Evolutionary conservation across 345 rosid genomes (phyloP), one percentile per base, ranked within the genome.

Genomic region (Gossypium stocksii): DNA sequence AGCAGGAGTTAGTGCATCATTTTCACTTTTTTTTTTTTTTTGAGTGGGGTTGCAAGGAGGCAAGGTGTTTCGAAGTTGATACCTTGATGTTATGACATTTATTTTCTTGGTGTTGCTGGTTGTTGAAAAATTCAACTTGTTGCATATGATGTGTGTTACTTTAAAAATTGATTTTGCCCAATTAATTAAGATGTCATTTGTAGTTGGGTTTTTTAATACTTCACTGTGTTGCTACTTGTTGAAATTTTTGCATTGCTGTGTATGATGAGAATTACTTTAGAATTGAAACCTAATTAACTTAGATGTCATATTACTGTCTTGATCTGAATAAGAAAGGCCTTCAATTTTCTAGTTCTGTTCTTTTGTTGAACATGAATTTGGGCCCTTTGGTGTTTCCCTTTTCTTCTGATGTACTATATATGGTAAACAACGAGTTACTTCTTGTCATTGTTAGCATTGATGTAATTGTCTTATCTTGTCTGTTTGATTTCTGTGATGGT

Each of bases 351-450:
- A 12, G 56, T 67, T 67, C 5, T 13, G 23, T 45, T 46, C 56
- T 13, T 41, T 52, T 52, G 51, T 54, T 4, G 60, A 38, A n/a
- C 29, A 8, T 7, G 43, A 9, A 43, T 72, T 45, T 15, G 15
- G n/a, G 20, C 75, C 51, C 66, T 73, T 60, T 23, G 66, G 56
- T 46, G 46, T 49, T 46, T 73, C 51, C 3, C 25, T 60, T 58
- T 49, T 9, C 8, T 68, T 68, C 9, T 49, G 41, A 45, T 72
- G 46, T 59, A 16, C 22, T 4, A 29, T 16, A 11, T 13, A 43
- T 3, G 44, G 51, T 53, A 43, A 49, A 65, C 38, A 9, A 53
- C 6, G 10, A 52, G 41, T 19, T 65, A 74, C 44, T 65, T 65
- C 45, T 8, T 19, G 15, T 38, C 20, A 43, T 22, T 38, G 20